Evolutionary conservation across 768 basidiomycete species (phyloP).

Genomic region (Pleurotus salmoneostramineus): DNA sequence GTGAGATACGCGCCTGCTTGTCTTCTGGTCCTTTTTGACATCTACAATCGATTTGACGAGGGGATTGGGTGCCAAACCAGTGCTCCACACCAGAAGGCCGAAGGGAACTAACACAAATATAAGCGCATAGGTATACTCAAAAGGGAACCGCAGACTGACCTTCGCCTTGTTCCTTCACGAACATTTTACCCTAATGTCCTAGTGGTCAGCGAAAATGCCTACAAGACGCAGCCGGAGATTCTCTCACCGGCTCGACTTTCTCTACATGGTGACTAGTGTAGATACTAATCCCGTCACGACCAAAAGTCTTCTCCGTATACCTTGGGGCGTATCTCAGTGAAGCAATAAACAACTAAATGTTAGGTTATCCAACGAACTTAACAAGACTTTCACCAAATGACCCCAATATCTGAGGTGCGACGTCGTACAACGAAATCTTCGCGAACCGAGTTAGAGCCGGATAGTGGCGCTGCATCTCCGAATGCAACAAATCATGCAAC

Average conservation of each 20-base stretch:
- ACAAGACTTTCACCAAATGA: conserved; percentile 67
- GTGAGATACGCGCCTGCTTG: conserved; percentile 37
- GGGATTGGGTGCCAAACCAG: conserved; percentile 81
- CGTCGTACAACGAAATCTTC: conserved; percentile 79
- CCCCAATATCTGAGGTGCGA: conserved; percentile 72
- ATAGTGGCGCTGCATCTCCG: conserved; percentile 60
- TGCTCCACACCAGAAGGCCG: conserved; percentile 86
- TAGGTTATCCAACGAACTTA: conserved; percentile 35
- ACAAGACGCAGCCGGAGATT: not conserved
- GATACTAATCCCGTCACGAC: conserved; percentile 70
- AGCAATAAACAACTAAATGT: not conserved
- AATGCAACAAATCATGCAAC: conserved; percentile 70
- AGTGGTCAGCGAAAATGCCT: not conserved
- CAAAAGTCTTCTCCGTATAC: conserved; percentile 67
- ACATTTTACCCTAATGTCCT: conserved; percentile 51
- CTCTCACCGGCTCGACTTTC: conserved; percentile 52
- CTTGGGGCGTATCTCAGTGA: conserved; percentile 23
- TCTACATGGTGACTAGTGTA: conserved; percentile 73
- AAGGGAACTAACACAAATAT: conserved; percentile 52
- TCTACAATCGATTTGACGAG: conserved; percentile 58
- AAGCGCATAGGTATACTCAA: conserved; percentile 4
- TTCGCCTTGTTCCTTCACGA: conserved; percentile 70
- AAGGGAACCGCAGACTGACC: conserved; percentile 29
- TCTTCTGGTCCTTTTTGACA: conserved; percentile 58
- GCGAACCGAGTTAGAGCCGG: conserved; percentile 60